A percentile compares a stretch with the other conserved stretches of the same genome.
Conservation (phyloP, 2,329 filamentous ascomycete species). For the Fusarium oligoseptatum region DNA sequence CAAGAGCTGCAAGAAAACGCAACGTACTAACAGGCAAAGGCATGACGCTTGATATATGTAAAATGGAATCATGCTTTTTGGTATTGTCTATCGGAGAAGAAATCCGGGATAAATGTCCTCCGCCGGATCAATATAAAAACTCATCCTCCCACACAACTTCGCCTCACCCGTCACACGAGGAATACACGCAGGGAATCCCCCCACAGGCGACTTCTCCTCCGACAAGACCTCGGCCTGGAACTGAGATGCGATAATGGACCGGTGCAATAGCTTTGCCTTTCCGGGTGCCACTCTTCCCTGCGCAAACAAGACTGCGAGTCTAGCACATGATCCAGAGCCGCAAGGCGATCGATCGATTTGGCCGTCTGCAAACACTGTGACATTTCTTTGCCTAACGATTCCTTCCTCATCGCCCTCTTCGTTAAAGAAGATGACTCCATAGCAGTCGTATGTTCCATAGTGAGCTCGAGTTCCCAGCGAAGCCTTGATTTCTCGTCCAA, state of each 20-base stretch:
- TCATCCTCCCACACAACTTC: slow-evolving; percentile 30
- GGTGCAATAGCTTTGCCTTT: slow-evolving; percentile 10
- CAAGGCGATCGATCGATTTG: slow-evolving; percentile 46
- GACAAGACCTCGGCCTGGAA: slow-evolving; percentile 35
- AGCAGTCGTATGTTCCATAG: slow-evolving; percentile 18
- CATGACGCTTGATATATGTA: no score
- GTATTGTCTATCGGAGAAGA: slow-evolving; percentile 12
- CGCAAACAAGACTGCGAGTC: slow-evolving; percentile 27
- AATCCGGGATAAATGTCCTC: slow-evolving; percentile 31
- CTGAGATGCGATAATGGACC: slow-evolving; percentile 19
- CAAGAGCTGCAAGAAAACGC: background rate
- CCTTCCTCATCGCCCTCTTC: background rate
- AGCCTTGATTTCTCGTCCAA: slow-evolving; percentile 36
- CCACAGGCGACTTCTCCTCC: slow-evolving; percentile 22
- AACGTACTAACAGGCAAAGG: background rate
- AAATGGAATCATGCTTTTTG: no score
- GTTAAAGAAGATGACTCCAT: slow-evolving; percentile 33
- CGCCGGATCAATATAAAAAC: slow-evolving; percentile 32
- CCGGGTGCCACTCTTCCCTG: background rate
- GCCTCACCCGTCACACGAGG: slow-evolving; percentile 33
- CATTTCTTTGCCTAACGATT: slow-evolving; percentile 31
- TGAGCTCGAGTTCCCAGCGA: slow-evolving; percentile 19
- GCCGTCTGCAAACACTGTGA: slow-evolving; percentile 45
- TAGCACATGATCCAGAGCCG: slow-evolving; percentile 43
- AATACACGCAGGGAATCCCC: slow-evolving; percentile 30